Evolutionary conservation across 192 early-diverging fungal genomes (phyloP), one percentile per base, ranked within the genome.

Genomic region (Linnemannia zychae): DNA sequence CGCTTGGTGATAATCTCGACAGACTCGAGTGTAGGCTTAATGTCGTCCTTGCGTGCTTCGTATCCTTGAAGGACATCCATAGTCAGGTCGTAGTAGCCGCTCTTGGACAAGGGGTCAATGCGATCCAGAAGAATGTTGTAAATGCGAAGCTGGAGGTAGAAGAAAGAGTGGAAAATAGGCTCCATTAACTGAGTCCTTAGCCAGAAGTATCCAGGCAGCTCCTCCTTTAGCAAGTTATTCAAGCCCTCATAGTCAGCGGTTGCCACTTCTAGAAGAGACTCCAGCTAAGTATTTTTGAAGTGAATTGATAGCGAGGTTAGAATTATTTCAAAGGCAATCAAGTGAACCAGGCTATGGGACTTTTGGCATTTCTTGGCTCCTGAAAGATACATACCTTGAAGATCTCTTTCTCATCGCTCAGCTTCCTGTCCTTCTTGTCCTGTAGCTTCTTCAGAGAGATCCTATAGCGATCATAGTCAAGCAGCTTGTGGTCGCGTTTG

Each of bases 401-500:
- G 36, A 93, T 89, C 69, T 91, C 84, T 72, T 94, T 92, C 75
- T 95, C 94, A 37, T 96, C 95, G 47, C 82, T 89, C 38, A 94
- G 81, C 0, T 90, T 90, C 52, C 82, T 86, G 4, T 92, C 91
- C 48, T 91, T 90, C 77, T 95, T 95, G 24, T 90, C 93, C 76
- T 93, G 89, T 13, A 97, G 80, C 87, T 98, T 99, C 67, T 93
- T 92, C 37, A 97, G 81, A 24, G 88, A 84, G 22, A 90, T 88
- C 31, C 92, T 86, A 86, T 94, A 94, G 46, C 98, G 91, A 86
- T 99, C 98, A 80, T 96, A 99, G 87, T 99, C 98, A 3, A 97
- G 81, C 48, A 96, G 87, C 87, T 99, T 99, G 88, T 97, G 97
- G 34, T 93, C 91, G 36, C 97, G 93, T 89, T 99, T 99, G 5